These are phyloP conservation scores for Caryopteris hybrid DNA, from an alignment of 305 asterid species.

Conservation along the genomic window DNA sequence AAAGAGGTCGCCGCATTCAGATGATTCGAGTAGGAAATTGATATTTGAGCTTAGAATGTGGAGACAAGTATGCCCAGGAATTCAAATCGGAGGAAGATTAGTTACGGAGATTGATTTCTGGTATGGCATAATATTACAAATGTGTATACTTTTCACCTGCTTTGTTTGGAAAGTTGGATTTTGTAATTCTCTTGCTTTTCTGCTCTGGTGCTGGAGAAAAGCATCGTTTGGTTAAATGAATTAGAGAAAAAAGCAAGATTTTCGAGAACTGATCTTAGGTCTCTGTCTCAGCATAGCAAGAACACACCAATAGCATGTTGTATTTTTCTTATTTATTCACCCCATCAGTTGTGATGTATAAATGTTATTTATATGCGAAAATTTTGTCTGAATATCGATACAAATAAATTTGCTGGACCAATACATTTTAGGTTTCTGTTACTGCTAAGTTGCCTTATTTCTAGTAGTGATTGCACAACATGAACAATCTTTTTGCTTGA, in stretches of 20 bases:
- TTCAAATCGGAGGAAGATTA: conserved; percentile 25
- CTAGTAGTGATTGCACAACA: too few species aligned
- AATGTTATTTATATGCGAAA: conserved; percentile 35
- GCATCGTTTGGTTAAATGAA: conserved; percentile 22
- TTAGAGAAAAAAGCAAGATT: conserved; percentile 17
- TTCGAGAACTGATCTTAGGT: conserved; percentile 10
- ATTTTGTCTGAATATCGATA: conserved; percentile 35
- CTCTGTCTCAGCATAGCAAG: conserved; percentile 21
- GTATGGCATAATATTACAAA: conserved; percentile 30
- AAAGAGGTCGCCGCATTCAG: background rate
- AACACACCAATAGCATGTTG: conserved; percentile 40
- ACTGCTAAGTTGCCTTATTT: background rate
- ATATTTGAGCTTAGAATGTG: conserved; percentile 16
- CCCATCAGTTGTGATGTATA: conserved; percentile 41
- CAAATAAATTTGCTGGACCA: conserved; percentile 19
- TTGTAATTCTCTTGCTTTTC: conserved; percentile 22
- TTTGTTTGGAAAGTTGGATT: conserved; percentile 31
- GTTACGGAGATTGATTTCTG: too few species aligned
- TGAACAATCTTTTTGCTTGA: too few species aligned
- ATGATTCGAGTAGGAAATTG: conserved; percentile 8
- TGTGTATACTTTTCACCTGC: conserved; percentile 30
- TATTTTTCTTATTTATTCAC: conserved; percentile 34
- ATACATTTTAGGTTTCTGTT: background rate
- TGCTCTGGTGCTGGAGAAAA: conserved; percentile 24
- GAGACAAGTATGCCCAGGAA: conserved; percentile 8